Evolutionary conservation across 2,329 filamentous ascomycete genomes (phyloP).

Genomic region (Falciphora oryzae): DNA sequence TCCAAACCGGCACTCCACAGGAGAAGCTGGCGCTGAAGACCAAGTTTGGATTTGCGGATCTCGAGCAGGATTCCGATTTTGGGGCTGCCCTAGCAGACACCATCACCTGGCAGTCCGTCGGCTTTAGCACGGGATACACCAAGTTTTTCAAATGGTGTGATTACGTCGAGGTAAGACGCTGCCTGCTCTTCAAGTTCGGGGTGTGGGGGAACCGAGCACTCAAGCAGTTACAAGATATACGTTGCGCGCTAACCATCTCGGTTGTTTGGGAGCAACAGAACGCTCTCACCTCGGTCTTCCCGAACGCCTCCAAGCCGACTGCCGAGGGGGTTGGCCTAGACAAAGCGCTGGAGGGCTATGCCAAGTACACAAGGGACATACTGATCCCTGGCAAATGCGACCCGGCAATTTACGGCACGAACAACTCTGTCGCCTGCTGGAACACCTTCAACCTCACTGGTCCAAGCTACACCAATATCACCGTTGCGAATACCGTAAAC

Average conservation of each 20-base stretch:
- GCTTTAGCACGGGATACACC: conserved; percentile 39
- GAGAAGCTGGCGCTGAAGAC: conserved; percentile 41
- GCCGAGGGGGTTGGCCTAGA: conserved; percentile 45
- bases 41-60: conserved; percentile 39
- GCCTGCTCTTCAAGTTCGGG: conserved; percentile 27
- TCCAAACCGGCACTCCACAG: conserved; percentile 29
- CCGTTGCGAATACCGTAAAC: conserved; percentile 34
- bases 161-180: conserved; percentile 44
- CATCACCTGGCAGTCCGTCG: conserved; percentile 50
- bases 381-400: conserved; percentile 37
- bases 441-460: conserved; percentile 38
- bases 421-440: conserved; percentile 39
- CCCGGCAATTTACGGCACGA: conserved; percentile 33
- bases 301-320: conserved; percentile 31
- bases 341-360: conserved; percentile 49
- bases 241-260: not conserved
- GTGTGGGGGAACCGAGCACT: not conserved
- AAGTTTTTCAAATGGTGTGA: conserved; percentile 48
- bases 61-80: conserved; percentile 42
- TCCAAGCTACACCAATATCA: conserved; percentile 30
- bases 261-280: not conserved
- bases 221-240: too few relatives aligned
- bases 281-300: conserved; percentile 18
- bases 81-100: conserved; percentile 44
- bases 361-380: conserved; percentile 37